These are phyloP conservation scores for Fusarium nodosum DNA, from an alignment of 2,329 filamentous ascomycete genomes.

Conservation along the genomic window DNA sequence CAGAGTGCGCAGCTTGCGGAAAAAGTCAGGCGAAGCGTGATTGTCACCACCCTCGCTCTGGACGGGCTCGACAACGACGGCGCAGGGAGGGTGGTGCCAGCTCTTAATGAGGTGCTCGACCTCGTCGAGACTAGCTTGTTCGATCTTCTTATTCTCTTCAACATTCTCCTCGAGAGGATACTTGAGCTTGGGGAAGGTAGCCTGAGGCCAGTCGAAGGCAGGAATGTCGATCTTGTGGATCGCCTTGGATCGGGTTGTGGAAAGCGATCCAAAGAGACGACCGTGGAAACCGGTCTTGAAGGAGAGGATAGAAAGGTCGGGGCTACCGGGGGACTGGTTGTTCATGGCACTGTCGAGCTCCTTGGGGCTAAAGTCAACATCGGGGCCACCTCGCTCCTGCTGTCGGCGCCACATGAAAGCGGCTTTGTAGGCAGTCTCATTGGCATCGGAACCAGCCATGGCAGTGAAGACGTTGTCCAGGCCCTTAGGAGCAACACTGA, in stretches of 20 bases:
- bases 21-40: constrained; percentile 89
- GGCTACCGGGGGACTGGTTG: constrained; percentile 82
- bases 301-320: constrained; percentile 84
- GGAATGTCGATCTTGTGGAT: constrained; percentile 97
- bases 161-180: constrained; percentile 87
- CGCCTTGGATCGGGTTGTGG: constrained; percentile 90
- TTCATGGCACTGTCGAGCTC: constrained; percentile 83
- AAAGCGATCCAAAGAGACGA: constrained; percentile 87
- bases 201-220: constrained; percentile 94
- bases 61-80: constrained; percentile 88
- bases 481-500: constrained; percentile 85
- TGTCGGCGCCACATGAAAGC: constrained; percentile 94
- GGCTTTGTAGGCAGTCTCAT: constrained; percentile 95
- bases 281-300: constrained; percentile 93
- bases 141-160: constrained; percentile 84
- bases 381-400: constrained; percentile 80
- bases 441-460: constrained; percentile 90
- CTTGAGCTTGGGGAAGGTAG: constrained; percentile 85
- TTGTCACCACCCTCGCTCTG: constrained; percentile 96
- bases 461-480: constrained; percentile 92
- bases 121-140: constrained; percentile 84
- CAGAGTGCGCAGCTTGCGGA: constrained; percentile 83
- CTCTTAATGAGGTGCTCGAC: constrained; percentile 84
- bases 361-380: constrained; percentile 82
- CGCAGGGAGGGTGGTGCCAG: constrained; percentile 83